These are phyloP conservation scores for Bassia scoparia DNA, from an alignment of 148 eudicot genomes.

Conservation along the genomic window DNA sequence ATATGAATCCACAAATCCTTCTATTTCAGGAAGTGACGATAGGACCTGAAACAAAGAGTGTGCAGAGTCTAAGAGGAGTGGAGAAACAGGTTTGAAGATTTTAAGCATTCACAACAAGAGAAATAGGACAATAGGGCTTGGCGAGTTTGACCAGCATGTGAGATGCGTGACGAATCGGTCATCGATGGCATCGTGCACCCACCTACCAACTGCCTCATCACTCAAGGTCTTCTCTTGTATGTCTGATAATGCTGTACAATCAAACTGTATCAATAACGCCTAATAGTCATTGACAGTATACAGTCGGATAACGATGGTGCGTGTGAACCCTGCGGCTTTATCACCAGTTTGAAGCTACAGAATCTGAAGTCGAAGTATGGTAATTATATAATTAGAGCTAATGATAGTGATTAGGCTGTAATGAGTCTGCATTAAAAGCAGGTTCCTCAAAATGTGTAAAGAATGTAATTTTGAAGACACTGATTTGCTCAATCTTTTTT, in stretches of 20 bases:
- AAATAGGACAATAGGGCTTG: constrained; percentile 79
- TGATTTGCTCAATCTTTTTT: constrained; percentile 5
- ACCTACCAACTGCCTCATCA: constrained; percentile 61
- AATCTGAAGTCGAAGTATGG: neutral
- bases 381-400: constrained; percentile 12
- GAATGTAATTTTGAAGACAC: constrained; percentile 19
- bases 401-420: constrained; percentile 20
- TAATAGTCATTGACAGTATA: neutral
- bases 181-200: constrained; percentile 90
- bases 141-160: constrained; percentile 69
- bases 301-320: neutral
- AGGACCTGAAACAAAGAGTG: constrained; percentile 37
- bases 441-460: constrained; percentile 19
- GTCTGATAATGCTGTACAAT: constrained; percentile 30
- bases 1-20: constrained; percentile 31
- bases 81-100: constrained; percentile 38
- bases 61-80: constrained; percentile 40
- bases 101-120: constrained; percentile 64
- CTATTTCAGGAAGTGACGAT: constrained; percentile 23
- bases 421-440: constrained; percentile 22
- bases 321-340: neutral
- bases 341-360: neutral
- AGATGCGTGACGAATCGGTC: constrained; percentile 73
- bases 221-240: constrained; percentile 78
- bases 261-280: constrained; percentile 2